Percentiles rank a stretch among this genome's conserved stretches.
Conservation (phyloP, 2,329 filamentous ascomycete species). For the Scopulariopsis brevicaulis region DNA sequence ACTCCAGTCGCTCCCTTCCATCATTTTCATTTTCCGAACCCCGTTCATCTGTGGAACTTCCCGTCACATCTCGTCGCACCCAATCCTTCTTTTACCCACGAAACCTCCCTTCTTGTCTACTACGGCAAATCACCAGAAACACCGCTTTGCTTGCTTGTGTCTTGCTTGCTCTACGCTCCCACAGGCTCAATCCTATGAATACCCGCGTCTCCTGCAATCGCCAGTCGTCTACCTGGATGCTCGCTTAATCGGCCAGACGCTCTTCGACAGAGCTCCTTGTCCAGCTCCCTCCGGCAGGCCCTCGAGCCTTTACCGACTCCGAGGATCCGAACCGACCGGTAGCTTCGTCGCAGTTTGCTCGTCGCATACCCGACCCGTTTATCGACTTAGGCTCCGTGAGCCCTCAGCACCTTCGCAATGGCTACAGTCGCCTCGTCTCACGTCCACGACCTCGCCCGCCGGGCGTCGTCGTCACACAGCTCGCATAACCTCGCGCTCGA, state of each 20-base stretch:
- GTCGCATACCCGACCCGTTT: neutral
- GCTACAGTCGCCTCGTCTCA: constrained; percentile 54
- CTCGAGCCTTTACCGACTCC: constrained; percentile 5
- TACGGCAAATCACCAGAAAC: neutral
- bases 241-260: constrained; percentile 14
- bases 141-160: neutral
- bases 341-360: neutral
- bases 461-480: constrained; percentile 47
- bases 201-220: neutral
- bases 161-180: neutral
- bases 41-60: constrained; percentile 1
- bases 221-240: constrained; percentile 3
- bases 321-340: neutral
- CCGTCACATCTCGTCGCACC: neutral
- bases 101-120: neutral
- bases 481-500: constrained; percentile 55
- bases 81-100: constrained; percentile 1
- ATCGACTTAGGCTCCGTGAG: neutral
- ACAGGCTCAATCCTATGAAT: neutral
- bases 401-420: constrained; percentile 4
- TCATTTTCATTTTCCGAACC: constrained; percentile 10
- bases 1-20: constrained; percentile 27
- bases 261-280: constrained; percentile 22
- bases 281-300: constrained; percentile 14
- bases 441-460: constrained; percentile 60